Conservation (phyloP, 2,329 filamentous ascomycete species). For the Fusarium sacchari region DNA sequence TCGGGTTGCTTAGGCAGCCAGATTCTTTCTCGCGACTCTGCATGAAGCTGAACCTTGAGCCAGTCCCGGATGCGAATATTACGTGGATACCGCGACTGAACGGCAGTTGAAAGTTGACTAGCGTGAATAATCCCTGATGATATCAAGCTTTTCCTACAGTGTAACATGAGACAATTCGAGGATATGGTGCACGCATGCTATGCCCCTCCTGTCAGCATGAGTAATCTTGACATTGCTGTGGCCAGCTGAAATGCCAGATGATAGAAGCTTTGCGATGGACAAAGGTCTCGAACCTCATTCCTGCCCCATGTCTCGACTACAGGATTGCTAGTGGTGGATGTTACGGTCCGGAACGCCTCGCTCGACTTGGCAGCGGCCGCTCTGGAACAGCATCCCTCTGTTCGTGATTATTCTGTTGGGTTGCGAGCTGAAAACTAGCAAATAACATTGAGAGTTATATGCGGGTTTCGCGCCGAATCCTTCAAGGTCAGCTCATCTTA, state of each 20-base stretch:
- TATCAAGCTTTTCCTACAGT: background rate
- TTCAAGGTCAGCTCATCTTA: background rate
- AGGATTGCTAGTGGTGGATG: background rate
- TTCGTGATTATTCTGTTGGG: too few relatives aligned
- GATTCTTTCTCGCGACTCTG: background rate
- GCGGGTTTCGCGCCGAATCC: background rate
- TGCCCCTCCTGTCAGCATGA: background rate
- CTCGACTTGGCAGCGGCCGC: background rate
- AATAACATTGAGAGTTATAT: too few relatives aligned
- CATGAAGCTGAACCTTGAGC: background rate
- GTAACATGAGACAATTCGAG: background rate
- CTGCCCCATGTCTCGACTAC: background rate
- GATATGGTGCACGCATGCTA: rapidly evolving
- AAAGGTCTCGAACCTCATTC: background rate
- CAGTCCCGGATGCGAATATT: background rate
- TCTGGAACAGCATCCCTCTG: rapidly evolving
- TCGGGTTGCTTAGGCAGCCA: background rate
- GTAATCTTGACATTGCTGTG: background rate
- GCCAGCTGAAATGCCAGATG: background rate
- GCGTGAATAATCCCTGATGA: rapidly evolving
- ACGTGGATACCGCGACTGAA: background rate
- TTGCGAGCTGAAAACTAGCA: rapidly evolving
- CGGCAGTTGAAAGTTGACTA: rapidly evolving
- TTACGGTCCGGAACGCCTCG: background rate
- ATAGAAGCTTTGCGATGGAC: too few relatives aligned